A percentile compares a stretch with the other conserved stretches of the same genome.
Evolutionary conservation across 495 filamentous ascomycete genomes (phyloP).

Genomic region (Xylaria scruposa): DNA sequence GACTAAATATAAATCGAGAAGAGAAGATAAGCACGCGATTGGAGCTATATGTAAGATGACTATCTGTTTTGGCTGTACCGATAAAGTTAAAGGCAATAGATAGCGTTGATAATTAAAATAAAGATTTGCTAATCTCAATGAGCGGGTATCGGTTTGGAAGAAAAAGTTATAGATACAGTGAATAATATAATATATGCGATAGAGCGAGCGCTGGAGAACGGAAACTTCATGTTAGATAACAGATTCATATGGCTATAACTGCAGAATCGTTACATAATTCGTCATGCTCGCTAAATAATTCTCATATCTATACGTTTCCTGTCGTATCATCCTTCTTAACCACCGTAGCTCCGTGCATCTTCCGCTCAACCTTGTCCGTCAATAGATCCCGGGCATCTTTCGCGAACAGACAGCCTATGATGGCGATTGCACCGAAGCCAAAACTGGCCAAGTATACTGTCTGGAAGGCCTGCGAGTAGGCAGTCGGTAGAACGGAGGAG

Average conservation of each 20-base stretch:
- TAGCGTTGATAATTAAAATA: neutral
- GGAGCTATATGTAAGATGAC: neutral
- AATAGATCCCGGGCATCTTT: constrained; percentile 47
- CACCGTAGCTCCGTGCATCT: constrained; percentile 32
- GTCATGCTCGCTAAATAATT: constrained; percentile 21
- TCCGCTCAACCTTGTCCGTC: constrained; percentile 44
- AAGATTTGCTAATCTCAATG: neutral
- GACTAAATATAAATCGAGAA: neutral
- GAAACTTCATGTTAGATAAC: neutral
- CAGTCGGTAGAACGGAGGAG: constrained; percentile 42
- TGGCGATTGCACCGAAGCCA: constrained; percentile 52
- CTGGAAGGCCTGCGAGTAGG: constrained; percentile 51
- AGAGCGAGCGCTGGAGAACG: neutral
- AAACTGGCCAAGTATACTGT: constrained; percentile 57
- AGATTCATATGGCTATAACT: constrained; percentile 1
- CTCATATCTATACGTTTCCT: constrained; percentile 21
- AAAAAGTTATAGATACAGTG: neutral
- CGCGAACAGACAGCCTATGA: constrained; percentile 50
- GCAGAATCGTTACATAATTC: neutral
- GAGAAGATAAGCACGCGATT: neutral
- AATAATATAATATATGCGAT: neutral
- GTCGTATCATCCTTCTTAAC: constrained; percentile 19
- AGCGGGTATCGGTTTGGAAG: constrained; percentile 9
- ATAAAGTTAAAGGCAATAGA: neutral
- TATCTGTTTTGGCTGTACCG: neutral